These are phyloP conservation scores for Prillingera fragicola DNA, from an alignment of 1,284 basidiomycete genomes.

Conservation along the genomic window DNA sequence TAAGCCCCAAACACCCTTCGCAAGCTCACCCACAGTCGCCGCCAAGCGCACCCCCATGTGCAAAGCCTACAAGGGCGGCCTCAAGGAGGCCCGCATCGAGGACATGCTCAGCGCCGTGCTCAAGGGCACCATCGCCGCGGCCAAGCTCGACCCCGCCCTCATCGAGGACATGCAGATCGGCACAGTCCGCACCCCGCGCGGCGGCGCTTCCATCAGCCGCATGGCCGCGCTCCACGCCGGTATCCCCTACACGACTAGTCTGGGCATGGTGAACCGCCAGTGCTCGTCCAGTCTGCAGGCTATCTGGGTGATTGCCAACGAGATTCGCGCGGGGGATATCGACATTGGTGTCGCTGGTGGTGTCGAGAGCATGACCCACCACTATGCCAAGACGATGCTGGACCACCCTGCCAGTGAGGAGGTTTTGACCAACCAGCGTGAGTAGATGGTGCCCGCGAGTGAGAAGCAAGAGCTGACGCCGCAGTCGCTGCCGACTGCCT, in stretches of 20 bases:
- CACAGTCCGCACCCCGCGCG: conserved; percentile 45
- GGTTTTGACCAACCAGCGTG: conserved; percentile 59
- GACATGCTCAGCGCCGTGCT: conserved; percentile 73
- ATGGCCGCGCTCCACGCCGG: conserved; percentile 17
- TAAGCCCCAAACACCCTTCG: background rate
- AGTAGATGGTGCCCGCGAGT: conserved; percentile 54
- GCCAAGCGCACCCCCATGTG: conserved; percentile 20
- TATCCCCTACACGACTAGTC: conserved; percentile 47
- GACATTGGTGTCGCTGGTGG: conserved; percentile 78
- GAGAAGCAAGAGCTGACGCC: conserved; percentile 34
- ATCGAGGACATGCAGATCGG: conserved; percentile 64
- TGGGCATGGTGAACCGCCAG: conserved; percentile 85
- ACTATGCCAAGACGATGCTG: background rate
- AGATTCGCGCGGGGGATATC: conserved; percentile 74
- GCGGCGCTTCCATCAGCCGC: conserved; percentile 16
- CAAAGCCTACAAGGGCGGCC: conserved; percentile 76
- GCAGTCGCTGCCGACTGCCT: conserved; percentile 80
- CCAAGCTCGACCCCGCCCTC: conserved; percentile 68
- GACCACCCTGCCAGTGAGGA: background rate
- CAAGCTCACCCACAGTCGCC: conserved; percentile 9
- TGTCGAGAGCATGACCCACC: conserved; percentile 67
- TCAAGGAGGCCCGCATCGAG: conserved; percentile 81
- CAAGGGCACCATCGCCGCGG: conserved; percentile 25
- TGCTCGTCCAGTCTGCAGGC: conserved; percentile 84
- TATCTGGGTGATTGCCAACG: conserved; percentile 60